These are phyloP conservation scores for Amphibolis antarctica DNA, from an alignment of 106 monocot genomes.

Conservation along the genomic window DNA sequence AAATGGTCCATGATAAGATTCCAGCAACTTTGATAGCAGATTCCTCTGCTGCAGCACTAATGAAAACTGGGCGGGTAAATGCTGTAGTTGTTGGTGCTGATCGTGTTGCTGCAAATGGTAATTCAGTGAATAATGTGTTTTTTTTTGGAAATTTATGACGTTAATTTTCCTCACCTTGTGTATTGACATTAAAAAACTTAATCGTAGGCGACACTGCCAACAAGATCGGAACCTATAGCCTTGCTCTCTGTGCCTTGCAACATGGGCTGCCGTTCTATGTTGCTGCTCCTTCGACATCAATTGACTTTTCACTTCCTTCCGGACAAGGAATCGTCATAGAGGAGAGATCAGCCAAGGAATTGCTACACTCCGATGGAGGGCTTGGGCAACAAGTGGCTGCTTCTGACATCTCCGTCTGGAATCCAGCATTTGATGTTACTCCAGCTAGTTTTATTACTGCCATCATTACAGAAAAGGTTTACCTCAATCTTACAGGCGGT, in stretches of 20 bases:
- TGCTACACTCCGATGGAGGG: conserved; percentile 78
- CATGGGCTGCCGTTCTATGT: conserved; percentile 81
- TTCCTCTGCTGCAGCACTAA: conserved; percentile 84
- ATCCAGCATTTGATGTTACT: conserved; percentile 97
- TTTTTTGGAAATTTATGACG: too few relatives aligned
- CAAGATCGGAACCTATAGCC: conserved; percentile 94
- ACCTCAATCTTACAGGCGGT: neutral
- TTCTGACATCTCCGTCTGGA: conserved; percentile 84
- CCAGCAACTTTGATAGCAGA: conserved; percentile 87
- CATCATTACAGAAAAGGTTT: conserved; percentile 93
- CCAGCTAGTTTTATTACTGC: conserved; percentile 76
- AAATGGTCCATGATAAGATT: conserved; percentile 85
- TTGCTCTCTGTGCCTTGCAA: conserved; percentile 61
- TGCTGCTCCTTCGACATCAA: conserved; percentile 83
- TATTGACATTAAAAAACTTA: neutral
- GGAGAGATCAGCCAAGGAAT: conserved; percentile 79
- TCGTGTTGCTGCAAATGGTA: conserved; percentile 88
- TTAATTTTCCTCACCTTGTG: neutral
- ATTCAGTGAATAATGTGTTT: neutral
- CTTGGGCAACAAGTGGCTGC: conserved; percentile 88
- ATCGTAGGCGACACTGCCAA: conserved; percentile 86
- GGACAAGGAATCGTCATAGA: conserved; percentile 79
- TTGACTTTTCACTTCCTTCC: conserved; percentile 66
- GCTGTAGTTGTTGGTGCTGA: conserved; percentile 98
- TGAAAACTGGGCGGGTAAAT: conserved; percentile 57